phyloP scores from a whole-genome alignment of 2,329 filamentous ascomycete species.

The Cladosporium halotolerans region DNA sequence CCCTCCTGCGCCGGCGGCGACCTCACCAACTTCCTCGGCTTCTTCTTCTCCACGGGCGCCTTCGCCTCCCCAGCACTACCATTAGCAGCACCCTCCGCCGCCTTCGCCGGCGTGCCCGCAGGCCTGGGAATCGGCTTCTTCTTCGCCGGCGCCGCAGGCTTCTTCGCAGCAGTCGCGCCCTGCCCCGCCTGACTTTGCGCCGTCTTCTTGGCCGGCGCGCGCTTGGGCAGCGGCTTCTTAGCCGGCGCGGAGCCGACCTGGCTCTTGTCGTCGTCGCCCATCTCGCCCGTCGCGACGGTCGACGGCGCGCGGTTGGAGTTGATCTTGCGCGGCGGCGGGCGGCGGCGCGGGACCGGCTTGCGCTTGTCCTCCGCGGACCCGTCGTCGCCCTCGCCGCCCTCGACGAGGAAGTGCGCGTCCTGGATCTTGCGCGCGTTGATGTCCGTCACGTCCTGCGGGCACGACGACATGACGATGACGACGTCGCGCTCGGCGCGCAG shows the following conservation, averaged over 20 bases:
- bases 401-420: constrained; percentile 40
- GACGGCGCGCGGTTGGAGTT: constrained; percentile 13
- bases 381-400: constrained; percentile 25
- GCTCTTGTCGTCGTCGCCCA: constrained; percentile 13
- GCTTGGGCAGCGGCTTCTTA: constrained; percentile 12
- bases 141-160: constrained; percentile 13
- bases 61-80: constrained; percentile 14
- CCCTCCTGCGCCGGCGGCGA: constrained; percentile 8
- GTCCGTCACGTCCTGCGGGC: constrained; percentile 39
- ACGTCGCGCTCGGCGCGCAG: constrained; percentile 40
- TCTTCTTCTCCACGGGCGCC: constrained; percentile 26
- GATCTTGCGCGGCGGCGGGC: constrained; percentile 18
- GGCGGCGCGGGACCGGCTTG: constrained; percentile 19
- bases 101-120: constrained; percentile 9
- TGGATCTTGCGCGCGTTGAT: constrained; percentile 38
- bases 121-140: constrained; percentile 19
- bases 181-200: constrained; percentile 2
- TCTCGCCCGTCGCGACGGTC: constrained; percentile 13
- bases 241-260: constrained; percentile 9
- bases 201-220: constrained; percentile 4
- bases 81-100: constrained; percentile 9
- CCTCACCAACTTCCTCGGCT: constrained; percentile 23
- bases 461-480: constrained; percentile 43
- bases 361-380: constrained; percentile 18
- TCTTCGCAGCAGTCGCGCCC: constrained; percentile 15